Evolutionary conservation across 306 rosid species (phyloP).

Genomic region (Rosa persica): DNA sequence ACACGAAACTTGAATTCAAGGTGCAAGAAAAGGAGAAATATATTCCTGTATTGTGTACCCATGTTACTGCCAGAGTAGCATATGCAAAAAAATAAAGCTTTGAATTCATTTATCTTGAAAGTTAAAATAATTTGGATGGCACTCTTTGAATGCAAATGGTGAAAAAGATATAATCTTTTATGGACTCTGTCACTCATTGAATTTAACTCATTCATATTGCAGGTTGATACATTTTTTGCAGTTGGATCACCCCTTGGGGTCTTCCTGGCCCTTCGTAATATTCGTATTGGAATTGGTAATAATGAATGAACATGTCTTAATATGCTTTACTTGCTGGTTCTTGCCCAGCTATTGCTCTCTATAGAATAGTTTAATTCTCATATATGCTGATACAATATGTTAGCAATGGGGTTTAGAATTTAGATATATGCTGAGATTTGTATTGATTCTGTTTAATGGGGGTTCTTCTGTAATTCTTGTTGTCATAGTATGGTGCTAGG

Average conservation of each 20-base stretch:
- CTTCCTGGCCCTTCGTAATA: slow-evolving; percentile 91
- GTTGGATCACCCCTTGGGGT: slow-evolving; percentile 99
- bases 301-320: slow-evolving; percentile 13
- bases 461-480: background rate
- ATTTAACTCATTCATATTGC: slow-evolving; percentile 26
- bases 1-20: slow-evolving; percentile 89
- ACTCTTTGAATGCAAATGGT: slow-evolving; percentile 14
- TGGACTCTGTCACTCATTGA: slow-evolving; percentile 19
- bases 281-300: slow-evolving; percentile 87
- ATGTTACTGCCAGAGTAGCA: background rate
- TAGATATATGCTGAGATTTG: background rate
- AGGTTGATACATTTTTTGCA: slow-evolving; percentile 99
- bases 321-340: slow-evolving; percentile 23
- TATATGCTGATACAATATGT: background rate
- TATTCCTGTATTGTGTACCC: background rate
- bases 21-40: slow-evolving; percentile 30
- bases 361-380: background rate
- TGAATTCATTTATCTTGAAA: background rate
- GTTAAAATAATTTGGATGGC: background rate
- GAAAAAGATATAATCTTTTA: background rate
- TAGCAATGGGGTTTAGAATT: background rate
- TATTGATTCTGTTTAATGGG: background rate
- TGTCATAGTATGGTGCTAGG: background rate
- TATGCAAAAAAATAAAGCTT: background rate
- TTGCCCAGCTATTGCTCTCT: background rate